Evolutionary conservation across 225 moss, liverwort and hornwort species (phyloP).

Genomic region (Asterella californica): DNA sequence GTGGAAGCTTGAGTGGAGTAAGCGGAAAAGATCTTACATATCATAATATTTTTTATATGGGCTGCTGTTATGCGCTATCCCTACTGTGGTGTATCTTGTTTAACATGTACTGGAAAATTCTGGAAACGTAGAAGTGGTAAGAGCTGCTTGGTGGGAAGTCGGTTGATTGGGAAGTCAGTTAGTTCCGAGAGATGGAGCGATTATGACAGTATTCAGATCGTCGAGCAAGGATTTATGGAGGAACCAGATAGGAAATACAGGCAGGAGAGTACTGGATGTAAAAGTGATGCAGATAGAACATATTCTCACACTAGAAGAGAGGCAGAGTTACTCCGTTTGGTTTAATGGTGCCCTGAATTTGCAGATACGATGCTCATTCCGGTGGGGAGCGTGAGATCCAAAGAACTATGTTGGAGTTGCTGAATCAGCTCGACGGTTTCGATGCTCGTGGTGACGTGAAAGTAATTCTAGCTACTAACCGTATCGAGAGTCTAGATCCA

Average conservation of each 20-base stretch:
- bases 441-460: slow-evolving; percentile 93
- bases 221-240: background rate
- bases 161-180: too few species aligned
- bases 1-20: too few species aligned
- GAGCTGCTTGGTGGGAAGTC: too few species aligned
- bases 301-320: background rate
- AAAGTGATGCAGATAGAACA: background rate
- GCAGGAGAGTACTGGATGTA: too few species aligned
- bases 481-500: slow-evolving; percentile 94
- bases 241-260: background rate
- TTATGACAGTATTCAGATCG: too few species aligned
- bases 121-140: too few species aligned
- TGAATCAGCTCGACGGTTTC: slow-evolving; percentile 99
- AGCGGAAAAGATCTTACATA: too few species aligned
- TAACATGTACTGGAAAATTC: too few species aligned
- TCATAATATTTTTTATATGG: too few species aligned
- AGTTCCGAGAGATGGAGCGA: too few species aligned
- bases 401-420: slow-evolving; percentile 96
- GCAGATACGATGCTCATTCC: slow-evolving; percentile 91
- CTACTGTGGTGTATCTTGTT: too few species aligned
- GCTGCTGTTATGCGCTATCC: too few species aligned
- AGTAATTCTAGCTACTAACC: slow-evolving; percentile 97
- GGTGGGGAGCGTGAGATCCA: slow-evolving; percentile 98
- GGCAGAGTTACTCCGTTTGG: background rate
- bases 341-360: background rate